Evolutionary conservation across 2,329 filamentous ascomycete genomes (phyloP).

Genomic region (Colletotrichum neosansevieriae): DNA sequence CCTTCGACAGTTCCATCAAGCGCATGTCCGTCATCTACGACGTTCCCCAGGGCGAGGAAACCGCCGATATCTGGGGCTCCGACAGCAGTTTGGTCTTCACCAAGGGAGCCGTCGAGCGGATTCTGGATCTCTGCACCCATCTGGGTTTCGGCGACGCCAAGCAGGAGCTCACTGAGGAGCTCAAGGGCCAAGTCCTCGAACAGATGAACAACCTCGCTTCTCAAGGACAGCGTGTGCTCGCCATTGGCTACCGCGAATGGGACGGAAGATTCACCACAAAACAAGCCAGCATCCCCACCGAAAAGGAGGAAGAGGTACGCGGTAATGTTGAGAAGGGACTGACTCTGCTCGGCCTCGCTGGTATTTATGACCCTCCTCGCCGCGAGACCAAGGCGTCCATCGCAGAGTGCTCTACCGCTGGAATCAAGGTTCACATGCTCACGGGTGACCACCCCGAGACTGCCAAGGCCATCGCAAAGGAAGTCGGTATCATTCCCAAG

Average conservation of each 20-base stretch:
- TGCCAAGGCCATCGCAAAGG: conserved; percentile 80
- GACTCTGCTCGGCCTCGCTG: conserved; percentile 82
- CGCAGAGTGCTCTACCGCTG: conserved; percentile 76
- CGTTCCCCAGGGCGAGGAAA: conserved; percentile 54
- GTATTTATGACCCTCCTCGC: conserved; percentile 88
- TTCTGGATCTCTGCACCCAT: conserved; percentile 67
- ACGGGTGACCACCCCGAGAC: conserved; percentile 87
- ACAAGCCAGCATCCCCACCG: conserved; percentile 45
- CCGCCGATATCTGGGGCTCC: conserved; percentile 52
- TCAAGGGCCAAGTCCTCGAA: conserved; percentile 62
- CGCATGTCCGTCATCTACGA: conserved; percentile 83
- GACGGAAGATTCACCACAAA: conserved; percentile 61
- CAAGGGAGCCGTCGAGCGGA: conserved; percentile 72
- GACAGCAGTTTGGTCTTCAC: conserved; percentile 67
- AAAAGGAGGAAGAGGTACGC: conserved; percentile 59
- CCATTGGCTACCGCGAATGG: conserved; percentile 74
- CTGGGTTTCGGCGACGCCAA: conserved; percentile 57
- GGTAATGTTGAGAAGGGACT: conserved; percentile 75
- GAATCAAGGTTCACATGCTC: conserved; percentile 86
- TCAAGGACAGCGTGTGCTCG: conserved; percentile 79
- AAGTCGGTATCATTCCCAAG: conserved; percentile 81
- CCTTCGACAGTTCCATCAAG: conserved; percentile 84
- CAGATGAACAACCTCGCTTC: conserved; percentile 72
- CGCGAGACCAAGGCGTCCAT: conserved; percentile 82
- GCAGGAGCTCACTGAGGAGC: conserved; percentile 62